Base-by-base conservation (phyloP, 2,329 filamentous ascomycete genomes). In the Akanthomyces lecanii region DNA sequence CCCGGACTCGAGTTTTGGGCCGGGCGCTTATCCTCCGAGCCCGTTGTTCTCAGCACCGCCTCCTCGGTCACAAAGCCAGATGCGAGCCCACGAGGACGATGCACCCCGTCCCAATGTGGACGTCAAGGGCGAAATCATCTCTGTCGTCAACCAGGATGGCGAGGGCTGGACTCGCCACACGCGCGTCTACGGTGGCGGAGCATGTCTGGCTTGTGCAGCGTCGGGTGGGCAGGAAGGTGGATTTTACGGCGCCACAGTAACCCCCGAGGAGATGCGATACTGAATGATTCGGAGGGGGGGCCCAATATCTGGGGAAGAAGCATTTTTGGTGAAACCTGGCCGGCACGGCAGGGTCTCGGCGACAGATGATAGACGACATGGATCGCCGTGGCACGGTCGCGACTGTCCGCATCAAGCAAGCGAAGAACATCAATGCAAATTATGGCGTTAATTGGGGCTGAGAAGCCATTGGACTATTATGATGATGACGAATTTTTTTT, bases 121-220 rank as follows among this genome's bases (percentile, higher is more conserved):
- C 57, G 74, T 82, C 5, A 75, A 80, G 53, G 82, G 81, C 33
- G 81, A 85, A 68, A 80, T 82, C 62, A 75, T 84, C 47, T 80
- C 79, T 10, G 74, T 79, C 14, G 72, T 79, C 62, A 78, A 84
- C 68, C 75, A 76, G 63, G 73, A 77, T 14, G 82, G 81, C 5
- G 75, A 78, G 21, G 78, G 78, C 48, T 86, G 83, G 84, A 81
- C 77, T 67, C 78, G 82, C 44, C 84, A 86, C 70, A 86, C 83
- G 18, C 79, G 82, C 30, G 83, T 86, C 30, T 86, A 85, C 66
- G 83, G 83, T 33, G 83, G 83, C 64, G 82, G 83, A 6, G 78
- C 82, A 3, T 86, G 84, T 65, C 75, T 85, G 45, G 82, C 83
- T 1, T 86, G 84, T 66, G 74, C 80, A 45, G 81, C 80, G 10